Base-by-base conservation (phyloP, 352 stramenopile species). In the Globisporangium barbulae region DNA sequence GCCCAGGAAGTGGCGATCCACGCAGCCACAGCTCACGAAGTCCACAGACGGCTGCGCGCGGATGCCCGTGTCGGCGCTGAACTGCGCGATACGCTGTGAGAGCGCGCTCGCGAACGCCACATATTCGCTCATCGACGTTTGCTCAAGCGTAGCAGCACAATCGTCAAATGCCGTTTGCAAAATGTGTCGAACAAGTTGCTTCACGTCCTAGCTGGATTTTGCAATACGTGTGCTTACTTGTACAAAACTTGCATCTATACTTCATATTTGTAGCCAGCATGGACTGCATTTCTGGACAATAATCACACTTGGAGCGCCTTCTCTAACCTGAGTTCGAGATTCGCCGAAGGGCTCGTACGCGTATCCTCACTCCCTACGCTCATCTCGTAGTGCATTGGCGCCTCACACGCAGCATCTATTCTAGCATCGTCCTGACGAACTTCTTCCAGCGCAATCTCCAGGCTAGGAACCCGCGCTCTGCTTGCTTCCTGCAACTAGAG, bases 1-100 rank as follows among this genome's bases (percentile, higher is more conserved):
- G 22, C 65, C 74, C 28, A 87, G 71, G 25, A 79, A 85, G 47
- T 89, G 79, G 19, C 49, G 58, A 0, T 57, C 62, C 35, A 72
- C 67, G 19, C 53, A 61, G 0, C 53, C 69, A 61, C 77, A 89
- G 3, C 67, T 65, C 42, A 83, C 73, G n/a, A 85, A 70, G 4
- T 59, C 65, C 9, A 61, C 71, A 2, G 62, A 64, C 30, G 75
- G 77, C 5, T 71, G 37, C 4, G 82, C n/a, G 3, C 55, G 53
- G 25, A 83, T 52, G n/a, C 65, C 44, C 53, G 75, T 87, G 22
- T 66, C 59, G 21, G 73, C 64, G 25, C 81, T 57, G 30, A 87
- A 72, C 55, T 61, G 61, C 42, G 72, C 42, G 21, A 87, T 68
- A 42, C 59, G 65, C 25, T 64, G 42, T 5, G 67, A 68, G 35